Conservation (phyloP, 257 asterid genomes). For the Salvia rosmarinus region DNA sequence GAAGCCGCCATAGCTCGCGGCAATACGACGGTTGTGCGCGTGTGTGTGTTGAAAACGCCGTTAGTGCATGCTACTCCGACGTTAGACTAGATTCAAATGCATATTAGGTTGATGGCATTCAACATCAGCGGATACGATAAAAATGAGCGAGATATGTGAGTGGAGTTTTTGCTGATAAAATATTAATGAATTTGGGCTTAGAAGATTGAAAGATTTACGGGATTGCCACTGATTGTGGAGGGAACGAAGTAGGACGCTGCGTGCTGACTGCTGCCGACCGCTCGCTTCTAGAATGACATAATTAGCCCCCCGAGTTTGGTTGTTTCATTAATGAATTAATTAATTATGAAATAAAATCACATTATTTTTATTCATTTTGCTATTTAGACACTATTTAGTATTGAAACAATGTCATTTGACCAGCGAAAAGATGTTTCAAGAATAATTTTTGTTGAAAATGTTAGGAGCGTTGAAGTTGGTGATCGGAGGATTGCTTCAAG, state of each 20-base stretch:
- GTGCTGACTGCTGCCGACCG: conserved; percentile 30
- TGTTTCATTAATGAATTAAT: too few species aligned
- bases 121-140: conserved; percentile 28
- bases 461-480: too few species aligned
- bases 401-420: too few species aligned
- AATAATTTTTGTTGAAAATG: too few species aligned
- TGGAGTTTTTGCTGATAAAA: background rate
- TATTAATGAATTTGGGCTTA: conserved; percentile 9
- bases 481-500: too few species aligned
- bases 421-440: too few species aligned
- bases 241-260: conserved; percentile 4
- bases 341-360: too few species aligned
- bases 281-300: background rate
- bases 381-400: too few species aligned
- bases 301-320: background rate
- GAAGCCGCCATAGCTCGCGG: conserved; percentile 53
- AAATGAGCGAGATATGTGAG: background rate
- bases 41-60: conserved; percentile 14
- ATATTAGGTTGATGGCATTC: background rate
- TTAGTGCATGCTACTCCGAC: conserved; percentile 23
- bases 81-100: too few species aligned
- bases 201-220: conserved; percentile 2
- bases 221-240: conserved; percentile 16
- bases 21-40: conserved; percentile 23
- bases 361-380: too few species aligned